Base-by-base conservation (phyloP, 2,329 filamentous ascomycete genomes). In the Xylaria sp. region DNA sequence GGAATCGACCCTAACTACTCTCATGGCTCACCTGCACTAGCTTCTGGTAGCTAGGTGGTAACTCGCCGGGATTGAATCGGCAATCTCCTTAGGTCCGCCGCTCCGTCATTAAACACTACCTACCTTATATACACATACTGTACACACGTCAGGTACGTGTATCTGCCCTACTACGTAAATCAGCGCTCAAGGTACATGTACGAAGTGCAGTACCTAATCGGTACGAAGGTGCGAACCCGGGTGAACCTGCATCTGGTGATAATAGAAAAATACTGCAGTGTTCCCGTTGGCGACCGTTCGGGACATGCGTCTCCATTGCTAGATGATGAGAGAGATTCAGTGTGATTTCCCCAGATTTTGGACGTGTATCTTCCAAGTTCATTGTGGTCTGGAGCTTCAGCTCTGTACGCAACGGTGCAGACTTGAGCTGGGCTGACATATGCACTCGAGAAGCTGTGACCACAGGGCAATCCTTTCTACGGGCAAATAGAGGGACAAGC, bases 1-100 rank as follows among this genome's bases (percentile, higher is more conserved):
- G n/a, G n/a, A n/a, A n/a, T n/a, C n/a, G n/a, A n/a, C n/a, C n/a
- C n/a, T 26, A 26, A 5, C 24, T 9, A 26, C 9, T 26, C 5
- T 9, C 9, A 26, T 9, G 9, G 9, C 24, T 5, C 6, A 9
- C 24, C 24, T 26, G 24, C 6, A 26, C 24, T 26, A 26, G 11
- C 16, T 7, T 13, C 29, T 34, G 16, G 8, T 34, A 6, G 29
- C 29, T n/a, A n/a, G n/a, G n/a, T n/a, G n/a, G 16, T 34, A 34
- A 34, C 5, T 34, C 9, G 29, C 29, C 11, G 16, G 29, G 44
- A 39, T 47, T 20, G 21, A 5, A 53, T 51, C 44, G 48, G 47
- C 47, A 57, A 54, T 55, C 47, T 46, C 55, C 57, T 49, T 51
- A 57, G 45, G 48, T 50, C 50, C 50, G 42, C 50, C 39, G 37